A percentile compares a stretch with the other conserved stretches of the same genome.
These are phyloP conservation scores for Euphorbia celastroides DNA, from an alignment of 441 rosid species.

Conservation along the genomic window DNA sequence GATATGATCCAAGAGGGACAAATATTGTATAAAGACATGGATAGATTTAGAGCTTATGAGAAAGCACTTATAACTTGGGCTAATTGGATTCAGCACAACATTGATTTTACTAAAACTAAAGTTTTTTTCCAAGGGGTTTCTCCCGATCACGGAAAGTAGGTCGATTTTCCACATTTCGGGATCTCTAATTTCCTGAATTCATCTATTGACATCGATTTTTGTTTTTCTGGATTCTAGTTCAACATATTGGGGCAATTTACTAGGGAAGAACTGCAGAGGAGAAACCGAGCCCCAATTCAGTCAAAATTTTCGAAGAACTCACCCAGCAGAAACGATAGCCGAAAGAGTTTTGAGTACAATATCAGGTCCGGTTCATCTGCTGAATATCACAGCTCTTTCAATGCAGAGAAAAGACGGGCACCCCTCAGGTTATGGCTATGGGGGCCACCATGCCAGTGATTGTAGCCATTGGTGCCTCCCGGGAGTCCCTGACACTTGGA, in stretches of 20 bases:
- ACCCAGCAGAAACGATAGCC: constrained; percentile 10
- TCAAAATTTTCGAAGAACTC: not conserved
- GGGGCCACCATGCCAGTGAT: constrained; percentile 5
- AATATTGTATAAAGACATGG: constrained; percentile 8
- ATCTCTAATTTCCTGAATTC: not conserved
- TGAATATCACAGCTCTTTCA: constrained; percentile 15
- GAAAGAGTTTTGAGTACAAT: constrained; percentile 12
- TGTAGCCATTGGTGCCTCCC: constrained; percentile 23
- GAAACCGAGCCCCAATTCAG: constrained; percentile 13
- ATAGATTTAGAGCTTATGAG: constrained; percentile 11
- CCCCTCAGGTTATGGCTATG: constrained; percentile 14
- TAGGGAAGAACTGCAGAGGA: constrained; percentile 15
- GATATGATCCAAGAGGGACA: constrained; percentile 12
- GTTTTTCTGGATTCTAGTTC: constrained; percentile 1
- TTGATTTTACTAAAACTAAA: constrained; percentile 10
- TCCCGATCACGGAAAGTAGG: constrained; percentile 17
- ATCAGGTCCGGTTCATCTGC: constrained; percentile 6
- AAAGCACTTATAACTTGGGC: constrained; percentile 17
- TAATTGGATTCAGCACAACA: constrained; percentile 7
- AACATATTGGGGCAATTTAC: constrained; percentile 7
- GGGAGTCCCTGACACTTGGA: constrained; percentile 21
- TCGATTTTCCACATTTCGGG: not conserved
- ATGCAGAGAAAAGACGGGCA: constrained; percentile 17
- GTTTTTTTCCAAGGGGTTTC: constrained; percentile 20
- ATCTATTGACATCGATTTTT: not conserved